Percentiles rank a stretch among this genome's conserved stretches.
Conservation (phyloP, 768 basidiomycete genomes). For the Crassisporium funariophilum region DNA sequence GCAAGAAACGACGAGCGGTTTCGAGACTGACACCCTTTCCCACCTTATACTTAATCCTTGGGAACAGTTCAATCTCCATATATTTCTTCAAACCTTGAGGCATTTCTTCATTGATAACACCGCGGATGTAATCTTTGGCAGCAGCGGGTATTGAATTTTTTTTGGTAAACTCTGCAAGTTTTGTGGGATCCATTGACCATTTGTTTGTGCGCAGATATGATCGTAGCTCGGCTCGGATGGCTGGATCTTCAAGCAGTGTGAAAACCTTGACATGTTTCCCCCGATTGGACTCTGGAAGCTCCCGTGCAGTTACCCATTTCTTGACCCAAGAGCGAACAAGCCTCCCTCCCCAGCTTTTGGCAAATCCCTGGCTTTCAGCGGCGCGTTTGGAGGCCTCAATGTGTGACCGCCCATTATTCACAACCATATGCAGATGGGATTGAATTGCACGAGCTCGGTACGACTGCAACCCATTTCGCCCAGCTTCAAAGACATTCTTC, state of each 20-base stretch:
- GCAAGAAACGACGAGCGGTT: constrained; percentile 34
- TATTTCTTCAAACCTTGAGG: constrained; percentile 34
- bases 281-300: constrained; percentile 23
- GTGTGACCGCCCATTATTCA: constrained; percentile 22
- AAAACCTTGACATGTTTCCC: constrained; percentile 29
- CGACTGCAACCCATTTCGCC: constrained; percentile 29
- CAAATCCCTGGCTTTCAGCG: constrained; percentile 34
- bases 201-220: constrained; percentile 34
- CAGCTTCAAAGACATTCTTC: constrained; percentile 24
- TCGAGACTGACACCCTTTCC: constrained; percentile 30
- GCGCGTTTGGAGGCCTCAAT: constrained; percentile 28
- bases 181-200: constrained; percentile 37
- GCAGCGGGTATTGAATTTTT: constrained; percentile 25
- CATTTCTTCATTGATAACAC: constrained; percentile 35
- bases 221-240: constrained; percentile 26
- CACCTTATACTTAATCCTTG: constrained; percentile 29
- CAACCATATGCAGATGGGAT: constrained; percentile 28
- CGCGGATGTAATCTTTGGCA: constrained; percentile 29
- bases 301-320: constrained; percentile 23
- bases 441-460: constrained; percentile 27
- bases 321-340: constrained; percentile 26
- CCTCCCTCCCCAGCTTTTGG: constrained; percentile 28
- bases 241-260: constrained; percentile 30
- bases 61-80: constrained; percentile 35
- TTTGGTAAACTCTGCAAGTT: constrained; percentile 29